Evolutionary conservation across 225 moss, liverwort and hornwort genomes (phyloP), one percentile per base, ranked within the genome.

Genomic region (Pleurozium schreberi): DNA sequence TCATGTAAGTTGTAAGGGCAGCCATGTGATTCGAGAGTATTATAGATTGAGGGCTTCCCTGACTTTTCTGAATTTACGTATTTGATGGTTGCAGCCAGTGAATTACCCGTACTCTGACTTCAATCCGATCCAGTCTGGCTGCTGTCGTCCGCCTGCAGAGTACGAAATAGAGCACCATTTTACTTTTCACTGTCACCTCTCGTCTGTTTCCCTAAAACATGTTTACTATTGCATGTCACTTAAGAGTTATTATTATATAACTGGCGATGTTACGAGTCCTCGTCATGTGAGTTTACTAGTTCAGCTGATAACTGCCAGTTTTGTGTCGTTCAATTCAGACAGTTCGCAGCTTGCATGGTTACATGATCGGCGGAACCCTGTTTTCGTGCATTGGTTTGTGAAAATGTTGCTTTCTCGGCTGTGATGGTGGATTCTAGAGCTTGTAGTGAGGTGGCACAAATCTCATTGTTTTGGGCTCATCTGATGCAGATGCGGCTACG

Each of bases 131-230:
- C 94, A 94, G 68, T 94, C 94, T 60, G 94, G 94, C 73, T 94
- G 94, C 84, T 94, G 93, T 57, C 94, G 94, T 71, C 94, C 93
- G 10, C 94, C 94, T 65, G 65, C 92, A 73, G 94, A 93, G 93
- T 93, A 91, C 91, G 93, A 42, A 36, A 58, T 70, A 61, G 28
- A 80, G 40, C 59, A 80, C 42, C 40, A 18, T 80, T 59, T 80
- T 19, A 14, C 28, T 42, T 58, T 40, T 27, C 57, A 17, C 11
- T 40, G 28, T 28, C 59, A 59, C 57, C 36, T 80, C 31, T 70
- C 38, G 22, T 60, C 59, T 59, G 42, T 59, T 59, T 80, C 12
- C 42, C 30, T 80, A 12, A 40, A 80, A 57, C 10, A 11, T 17
- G 26, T 11, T 57, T 79, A 18, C 79, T 17, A n/a, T 23, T 31